phyloP scores from a whole-genome alignment of 176 grass and related monocot genomes.

The barley (Hordeum vulgare) region DNA sequence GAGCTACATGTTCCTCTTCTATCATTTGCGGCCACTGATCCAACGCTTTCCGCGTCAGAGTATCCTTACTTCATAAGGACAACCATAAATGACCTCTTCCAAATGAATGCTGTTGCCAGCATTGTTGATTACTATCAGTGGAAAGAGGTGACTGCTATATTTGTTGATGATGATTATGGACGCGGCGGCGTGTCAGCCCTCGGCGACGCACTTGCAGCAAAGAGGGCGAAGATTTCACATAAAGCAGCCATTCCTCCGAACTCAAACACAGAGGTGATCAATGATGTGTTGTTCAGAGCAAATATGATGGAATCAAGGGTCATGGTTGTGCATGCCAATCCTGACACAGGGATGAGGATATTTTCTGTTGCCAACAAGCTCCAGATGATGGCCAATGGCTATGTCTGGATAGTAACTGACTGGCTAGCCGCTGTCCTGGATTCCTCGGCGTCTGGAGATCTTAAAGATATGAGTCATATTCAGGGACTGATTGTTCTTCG shows the following conservation, averaged over 20 bases:
- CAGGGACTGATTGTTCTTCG: conserved; percentile 63
- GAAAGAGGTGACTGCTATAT: conserved; percentile 60
- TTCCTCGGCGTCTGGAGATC: conserved; percentile 24
- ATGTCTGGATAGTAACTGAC: conserved; percentile 81
- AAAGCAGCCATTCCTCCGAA: conserved; percentile 55
- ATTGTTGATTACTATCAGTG: conserved; percentile 66
- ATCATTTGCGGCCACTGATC: conserved; percentile 67
- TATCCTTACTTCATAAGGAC: conserved; percentile 71
- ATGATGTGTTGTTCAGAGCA: conserved; percentile 38
- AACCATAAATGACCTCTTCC: conserved; percentile 56
- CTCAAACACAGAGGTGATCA: conserved; percentile 33
- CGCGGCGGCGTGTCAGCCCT: conserved; percentile 47
- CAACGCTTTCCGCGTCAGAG: conserved; percentile 56
- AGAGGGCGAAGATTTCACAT: conserved; percentile 53
- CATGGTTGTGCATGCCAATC: conserved; percentile 68
- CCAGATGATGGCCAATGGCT: conserved; percentile 49
- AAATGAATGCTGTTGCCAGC: conserved; percentile 63
- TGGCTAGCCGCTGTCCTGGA: conserved; percentile 77
- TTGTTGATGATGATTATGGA: conserved; percentile 74
- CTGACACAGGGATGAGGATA: conserved; percentile 53
- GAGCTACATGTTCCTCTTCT: conserved; percentile 64
- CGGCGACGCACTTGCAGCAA: conserved; percentile 46
- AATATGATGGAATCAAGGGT: conserved; percentile 82
- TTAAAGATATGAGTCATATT: conserved; percentile 39
- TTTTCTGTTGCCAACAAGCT: conserved; percentile 55